Percentiles rank a stretch among this genome's conserved stretches.
phyloP scores from a whole-genome alignment of 805 yeast species.

The Saccharomycopsis olivae region DNA sequence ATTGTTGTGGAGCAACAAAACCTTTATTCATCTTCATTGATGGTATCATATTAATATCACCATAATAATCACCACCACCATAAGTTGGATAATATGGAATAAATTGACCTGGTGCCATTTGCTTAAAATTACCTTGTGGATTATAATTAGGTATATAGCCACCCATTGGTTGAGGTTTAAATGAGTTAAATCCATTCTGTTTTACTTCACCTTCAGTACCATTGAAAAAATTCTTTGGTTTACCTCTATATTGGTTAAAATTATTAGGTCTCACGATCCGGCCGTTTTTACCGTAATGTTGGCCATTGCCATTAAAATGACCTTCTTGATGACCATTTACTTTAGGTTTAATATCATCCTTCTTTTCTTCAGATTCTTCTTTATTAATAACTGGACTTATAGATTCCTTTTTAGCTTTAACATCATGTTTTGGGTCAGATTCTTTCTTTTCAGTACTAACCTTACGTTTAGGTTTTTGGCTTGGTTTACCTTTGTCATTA shows the following conservation, averaged over 20 bases:
- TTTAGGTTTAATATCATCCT: not conserved
- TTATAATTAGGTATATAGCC: conserved; percentile 12
- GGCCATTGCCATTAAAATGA: conserved; percentile 5
- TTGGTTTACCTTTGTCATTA: not conserved
- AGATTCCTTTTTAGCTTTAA: not conserved
- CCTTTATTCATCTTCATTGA: not conserved
- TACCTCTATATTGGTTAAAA: too few relatives aligned
- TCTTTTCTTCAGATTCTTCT: not conserved
- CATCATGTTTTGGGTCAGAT: conserved; percentile 1
- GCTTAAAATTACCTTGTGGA: conserved; percentile 8
- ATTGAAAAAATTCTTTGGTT: too few relatives aligned
- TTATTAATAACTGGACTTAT: not conserved
- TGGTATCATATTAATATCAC: not conserved
- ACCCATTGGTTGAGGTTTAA: conserved; percentile 6
- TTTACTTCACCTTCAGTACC: conserved; percentile 10
- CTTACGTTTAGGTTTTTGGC: conserved; percentile 1
- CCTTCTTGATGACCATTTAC: not conserved
- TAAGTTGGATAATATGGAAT: conserved; percentile 1
- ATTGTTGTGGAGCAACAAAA: too few relatives aligned
- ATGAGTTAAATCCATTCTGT: conserved; percentile 8
- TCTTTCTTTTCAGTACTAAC: conserved; percentile 1
- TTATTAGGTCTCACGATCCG: too few relatives aligned
- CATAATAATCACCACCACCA: not conserved
- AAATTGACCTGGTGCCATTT: conserved; percentile 5
- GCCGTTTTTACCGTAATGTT: conserved; percentile 7